Base-by-base conservation (phyloP, 352 stramenopile species). In the Phytopythium sindhum region DNA sequence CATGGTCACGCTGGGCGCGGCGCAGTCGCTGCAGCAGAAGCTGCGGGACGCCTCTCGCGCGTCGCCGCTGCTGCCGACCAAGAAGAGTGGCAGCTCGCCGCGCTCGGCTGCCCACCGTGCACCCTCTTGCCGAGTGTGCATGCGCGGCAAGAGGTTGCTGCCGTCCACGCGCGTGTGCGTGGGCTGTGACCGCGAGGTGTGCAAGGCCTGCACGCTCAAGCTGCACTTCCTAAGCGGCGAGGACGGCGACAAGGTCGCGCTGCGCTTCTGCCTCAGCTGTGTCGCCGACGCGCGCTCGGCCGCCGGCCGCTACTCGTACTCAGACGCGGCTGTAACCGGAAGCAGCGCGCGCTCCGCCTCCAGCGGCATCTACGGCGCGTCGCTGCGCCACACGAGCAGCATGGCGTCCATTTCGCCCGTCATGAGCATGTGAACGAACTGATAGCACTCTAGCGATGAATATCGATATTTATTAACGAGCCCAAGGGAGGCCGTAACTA, bases 101-200 rank as follows among this genome's bases (percentile, higher is more conserved):
- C 51, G 39, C 1, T 48, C 26, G 15, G 60, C 44, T 0, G 28
- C n/a, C 5, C 54, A 48, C n/a, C 53, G 60, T 14, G 60, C 52
- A 26, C 59, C 60, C 21, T 45, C 50, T 9, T 77, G 70, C 64
- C 62, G 50, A 31, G 67, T 77, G 48, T 77, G 70, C 57, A 48
- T 60, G 45, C 73, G 73, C 54, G 70, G 68, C 48, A 70, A 73
- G 39, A 54, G 68, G 45, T 24, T 77, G 57, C 60, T 77, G 52
- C 65, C 61, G 37, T 64, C 57, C 17, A 50, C 45, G 44, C 62
- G 62, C 57, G 42, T 63, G 26, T 51, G 33, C 42, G 60, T 57
- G n/a, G 56, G 62, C 21, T 72, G 66, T 52, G 63, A 62, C 14
- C 66, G 45, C n/a, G 39, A 61, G 56, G 55, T 61, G 21, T 72